phyloP scores from a whole-genome alignment of 1,139 yeast species.

The Kurtzmaniella quercitrusa region DNA sequence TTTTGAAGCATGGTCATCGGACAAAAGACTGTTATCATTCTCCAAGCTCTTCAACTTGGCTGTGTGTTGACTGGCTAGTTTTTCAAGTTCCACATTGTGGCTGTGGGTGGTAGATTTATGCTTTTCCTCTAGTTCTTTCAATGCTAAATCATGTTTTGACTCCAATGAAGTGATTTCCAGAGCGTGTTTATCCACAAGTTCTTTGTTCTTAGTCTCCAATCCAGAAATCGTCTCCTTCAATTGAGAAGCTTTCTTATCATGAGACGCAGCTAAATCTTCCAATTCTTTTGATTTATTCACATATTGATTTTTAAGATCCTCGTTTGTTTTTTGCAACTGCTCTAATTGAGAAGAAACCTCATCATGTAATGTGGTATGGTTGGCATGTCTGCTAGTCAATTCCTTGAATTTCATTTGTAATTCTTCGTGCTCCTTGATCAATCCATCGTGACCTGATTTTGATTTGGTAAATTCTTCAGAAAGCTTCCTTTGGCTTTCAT shows the following conservation, averaged over 20 bases:
- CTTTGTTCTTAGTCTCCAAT: background rate
- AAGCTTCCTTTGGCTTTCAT: conserved; percentile 2
- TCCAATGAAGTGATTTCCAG: background rate
- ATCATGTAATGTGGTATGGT: background rate
- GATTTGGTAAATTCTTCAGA: conserved; percentile 9
- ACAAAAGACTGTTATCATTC: background rate
- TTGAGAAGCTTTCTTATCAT: background rate
- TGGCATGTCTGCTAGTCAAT: background rate
- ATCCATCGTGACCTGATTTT: conserved; percentile 7
- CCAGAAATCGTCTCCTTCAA: background rate
- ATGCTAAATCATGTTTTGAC: conserved; percentile 3
- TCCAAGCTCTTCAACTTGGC: conserved; percentile 1
- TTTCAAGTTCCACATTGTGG: background rate
- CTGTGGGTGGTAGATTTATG: background rate
- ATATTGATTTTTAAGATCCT: conserved; percentile 6
- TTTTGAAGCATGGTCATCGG: background rate
- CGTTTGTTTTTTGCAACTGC: background rate
- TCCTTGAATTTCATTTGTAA: background rate
- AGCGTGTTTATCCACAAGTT: background rate
- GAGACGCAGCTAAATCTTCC: background rate
- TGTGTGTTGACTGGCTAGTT: background rate
- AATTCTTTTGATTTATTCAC: conserved; percentile 14
- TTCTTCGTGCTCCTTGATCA: background rate
- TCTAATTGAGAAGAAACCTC: background rate
- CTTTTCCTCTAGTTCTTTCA: conserved; percentile 10